These are phyloP conservation scores for Apiospora saccharicola DNA, from an alignment of 2,329 filamentous ascomycete genomes.

Conservation along the genomic window DNA sequence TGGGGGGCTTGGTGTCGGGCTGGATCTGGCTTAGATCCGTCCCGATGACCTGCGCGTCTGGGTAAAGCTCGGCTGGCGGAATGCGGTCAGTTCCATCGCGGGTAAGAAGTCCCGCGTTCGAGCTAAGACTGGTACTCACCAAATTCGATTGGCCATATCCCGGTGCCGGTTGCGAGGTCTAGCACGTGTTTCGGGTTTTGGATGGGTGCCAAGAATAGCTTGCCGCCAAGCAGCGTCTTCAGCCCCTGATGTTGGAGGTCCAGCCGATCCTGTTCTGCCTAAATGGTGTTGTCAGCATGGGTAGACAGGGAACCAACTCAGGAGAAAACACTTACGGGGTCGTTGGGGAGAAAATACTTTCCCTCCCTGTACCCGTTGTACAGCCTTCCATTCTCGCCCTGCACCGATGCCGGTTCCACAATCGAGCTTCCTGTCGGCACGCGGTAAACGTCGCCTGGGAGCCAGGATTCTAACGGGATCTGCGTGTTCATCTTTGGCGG, in stretches of 20 bases:
- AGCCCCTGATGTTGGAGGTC: constrained; percentile 23
- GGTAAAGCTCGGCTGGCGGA: not conserved
- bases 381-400: not conserved
- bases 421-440: not conserved
- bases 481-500: not conserved
- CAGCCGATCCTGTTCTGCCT: constrained; percentile 27
- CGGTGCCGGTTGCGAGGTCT: constrained; percentile 22
- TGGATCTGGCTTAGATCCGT: constrained; percentile 26
- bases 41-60: constrained; percentile 19
- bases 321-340: constrained; percentile 30
- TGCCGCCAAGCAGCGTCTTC: not conserved
- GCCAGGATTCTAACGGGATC: not conserved
- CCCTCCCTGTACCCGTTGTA: constrained; percentile 14
- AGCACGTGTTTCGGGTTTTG: constrained; percentile 21
- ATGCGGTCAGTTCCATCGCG: not conserved
- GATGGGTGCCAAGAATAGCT: not conserved
- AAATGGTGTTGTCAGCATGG: not conserved
- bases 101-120: no score
- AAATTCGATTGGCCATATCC: constrained; percentile 20
- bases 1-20: not conserved
- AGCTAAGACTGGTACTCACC: not conserved
- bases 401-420: not conserved
- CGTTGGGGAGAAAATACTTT: constrained; percentile 20
- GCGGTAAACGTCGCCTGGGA: not conserved
- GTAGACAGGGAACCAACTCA: not conserved